Conservation (phyloP, 331 rosid species). For the Malus hybrid region DNA sequence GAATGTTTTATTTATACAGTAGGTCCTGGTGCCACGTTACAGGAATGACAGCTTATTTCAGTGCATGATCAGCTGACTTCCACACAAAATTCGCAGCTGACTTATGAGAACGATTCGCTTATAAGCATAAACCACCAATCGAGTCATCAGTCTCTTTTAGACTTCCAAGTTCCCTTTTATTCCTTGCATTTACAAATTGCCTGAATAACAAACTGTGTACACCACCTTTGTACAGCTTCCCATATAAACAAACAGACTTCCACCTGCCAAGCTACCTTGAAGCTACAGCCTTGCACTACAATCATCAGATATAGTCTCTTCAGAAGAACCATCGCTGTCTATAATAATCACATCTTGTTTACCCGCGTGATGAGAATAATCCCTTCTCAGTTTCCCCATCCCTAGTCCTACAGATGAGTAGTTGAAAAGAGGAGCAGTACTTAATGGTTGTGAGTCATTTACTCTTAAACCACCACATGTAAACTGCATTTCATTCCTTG, state of each 20-base stretch:
- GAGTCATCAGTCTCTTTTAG: neutral
- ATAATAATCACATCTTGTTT: slow-evolving; percentile 37
- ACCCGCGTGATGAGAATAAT: slow-evolving; percentile 3
- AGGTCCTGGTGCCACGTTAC: too few relatives aligned
- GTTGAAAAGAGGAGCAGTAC: slow-evolving; percentile 23
- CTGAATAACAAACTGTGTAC: neutral
- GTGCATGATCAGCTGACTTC: too few relatives aligned
- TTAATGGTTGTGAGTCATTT: slow-evolving; percentile 16
- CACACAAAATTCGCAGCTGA: too few relatives aligned
- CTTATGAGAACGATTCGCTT: neutral
- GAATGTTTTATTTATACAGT: too few relatives aligned
- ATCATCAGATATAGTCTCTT: slow-evolving; percentile 62
- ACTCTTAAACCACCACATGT: slow-evolving; percentile 18
- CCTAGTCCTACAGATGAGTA: slow-evolving; percentile 22
- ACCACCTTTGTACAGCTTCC: neutral
- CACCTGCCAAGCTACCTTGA: slow-evolving; percentile 11
- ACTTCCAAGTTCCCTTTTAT: neutral
- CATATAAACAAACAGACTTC: neutral
- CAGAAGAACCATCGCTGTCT: slow-evolving; percentile 57
- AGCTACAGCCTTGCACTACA: slow-evolving; percentile 27
- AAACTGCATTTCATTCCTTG: slow-evolving; percentile 19
- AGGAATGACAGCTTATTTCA: too few relatives aligned
- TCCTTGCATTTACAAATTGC: neutral
- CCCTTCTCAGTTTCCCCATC: slow-evolving; percentile 26
- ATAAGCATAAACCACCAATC: neutral